These are phyloP conservation scores for Gnomoniopsis smithogilvyi DNA, from an alignment of 2,329 filamentous ascomycete species.

Conservation along the genomic window DNA sequence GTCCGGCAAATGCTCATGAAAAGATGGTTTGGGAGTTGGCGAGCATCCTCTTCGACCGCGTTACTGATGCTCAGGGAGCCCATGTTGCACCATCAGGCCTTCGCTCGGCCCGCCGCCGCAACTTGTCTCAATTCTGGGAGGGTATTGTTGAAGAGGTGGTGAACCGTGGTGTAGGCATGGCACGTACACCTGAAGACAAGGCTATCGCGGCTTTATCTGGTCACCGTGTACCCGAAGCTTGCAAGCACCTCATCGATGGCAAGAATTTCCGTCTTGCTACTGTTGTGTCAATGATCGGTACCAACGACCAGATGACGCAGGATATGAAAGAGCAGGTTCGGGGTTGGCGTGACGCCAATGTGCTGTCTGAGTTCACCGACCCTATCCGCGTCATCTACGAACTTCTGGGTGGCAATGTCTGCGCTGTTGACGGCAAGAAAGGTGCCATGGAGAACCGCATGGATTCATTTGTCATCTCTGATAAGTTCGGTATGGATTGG, in stretches of 20 bases:
- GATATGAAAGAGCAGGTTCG: conserved; percentile 79
- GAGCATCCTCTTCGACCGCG: conserved; percentile 80
- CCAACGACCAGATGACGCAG: conserved; percentile 63
- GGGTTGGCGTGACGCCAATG: conserved; percentile 78
- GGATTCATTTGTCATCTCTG: conserved; percentile 76
- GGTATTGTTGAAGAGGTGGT: conserved; percentile 61
- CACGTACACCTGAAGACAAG: conserved; percentile 71
- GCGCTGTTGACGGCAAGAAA: conserved; percentile 74
- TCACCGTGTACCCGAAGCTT: conserved; percentile 78
- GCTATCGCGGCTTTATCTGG: conserved; percentile 77
- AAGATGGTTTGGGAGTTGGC: conserved; percentile 81
- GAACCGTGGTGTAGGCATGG: conserved; percentile 52
- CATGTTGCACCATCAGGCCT: conserved; percentile 9
- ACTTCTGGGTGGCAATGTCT: conserved; percentile 83
- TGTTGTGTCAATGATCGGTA: conserved; percentile 77
- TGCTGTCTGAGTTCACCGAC: conserved; percentile 83
- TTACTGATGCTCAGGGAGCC: conserved; percentile 33
- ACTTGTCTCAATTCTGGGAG: conserved; percentile 65
- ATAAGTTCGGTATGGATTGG: conserved; percentile 87
- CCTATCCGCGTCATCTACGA: conserved; percentile 85
- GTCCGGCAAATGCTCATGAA: conserved; percentile 52
- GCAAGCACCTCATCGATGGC: conserved; percentile 70
- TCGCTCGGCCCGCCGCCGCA: conserved; percentile 50
- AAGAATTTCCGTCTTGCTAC: conserved; percentile 83
- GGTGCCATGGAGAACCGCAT: conserved; percentile 75